Evolutionary conservation across 2,329 filamentous ascomycete species (phyloP).

Genomic region (Sphaerulina vaccinii): DNA sequence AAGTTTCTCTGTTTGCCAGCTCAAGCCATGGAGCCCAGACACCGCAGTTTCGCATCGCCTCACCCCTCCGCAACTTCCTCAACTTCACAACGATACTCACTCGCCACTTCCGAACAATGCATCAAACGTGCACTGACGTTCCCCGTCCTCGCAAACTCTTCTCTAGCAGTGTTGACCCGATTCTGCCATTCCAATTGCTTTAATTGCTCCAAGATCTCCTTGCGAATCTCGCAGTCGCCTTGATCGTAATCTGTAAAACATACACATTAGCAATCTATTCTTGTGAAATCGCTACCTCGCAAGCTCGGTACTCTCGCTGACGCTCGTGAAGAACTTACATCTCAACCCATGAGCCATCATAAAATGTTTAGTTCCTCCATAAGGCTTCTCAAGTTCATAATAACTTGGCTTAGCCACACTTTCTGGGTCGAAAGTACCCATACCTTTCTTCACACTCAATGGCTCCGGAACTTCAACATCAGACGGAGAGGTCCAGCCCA

Average conservation of each 20-base stretch:
- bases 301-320: too few relatives aligned
- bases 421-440: not conserved
- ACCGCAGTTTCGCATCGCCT: too few relatives aligned
- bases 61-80: not conserved
- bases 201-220: conserved; percentile 9
- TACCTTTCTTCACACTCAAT: not conserved
- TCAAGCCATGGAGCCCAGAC: not conserved
- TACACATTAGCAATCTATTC: not conserved
- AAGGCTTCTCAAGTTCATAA: conserved; percentile 2
- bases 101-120: not conserved
- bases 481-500: not conserved
- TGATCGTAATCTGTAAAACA: conserved; percentile 5
- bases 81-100: not conserved
- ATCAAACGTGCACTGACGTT: not conserved
- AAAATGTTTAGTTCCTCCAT: conserved; percentile 4
- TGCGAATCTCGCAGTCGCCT: conserved; percentile 3
- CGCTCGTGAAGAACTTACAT: too few relatives aligned
- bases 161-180: conserved; percentile 8
- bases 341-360: conserved; percentile 14
- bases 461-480: not conserved
- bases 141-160: conserved; percentile 1
- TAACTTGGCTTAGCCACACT: not conserved
- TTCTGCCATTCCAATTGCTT: conserved; percentile 11
- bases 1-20: too few relatives aligned
- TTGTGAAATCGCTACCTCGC: too few relatives aligned